Evolutionary conservation across 768 basidiomycete genomes (phyloP).

Genomic region (Cyathus striatus): DNA sequence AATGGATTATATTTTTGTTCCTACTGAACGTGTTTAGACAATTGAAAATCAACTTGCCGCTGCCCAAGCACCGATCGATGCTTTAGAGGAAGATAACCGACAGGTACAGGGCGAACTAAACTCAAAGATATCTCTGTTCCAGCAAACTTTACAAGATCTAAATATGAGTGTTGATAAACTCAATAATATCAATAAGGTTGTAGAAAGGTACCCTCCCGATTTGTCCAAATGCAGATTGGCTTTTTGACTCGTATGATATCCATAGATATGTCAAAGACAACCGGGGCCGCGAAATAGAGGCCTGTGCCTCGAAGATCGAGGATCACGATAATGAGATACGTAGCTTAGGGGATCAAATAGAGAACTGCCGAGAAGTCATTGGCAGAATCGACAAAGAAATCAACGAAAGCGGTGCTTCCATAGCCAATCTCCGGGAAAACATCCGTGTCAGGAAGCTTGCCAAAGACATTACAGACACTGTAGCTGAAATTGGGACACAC

Average conservation of each 20-base stretch:
- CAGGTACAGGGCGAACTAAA: slow-evolving; percentile 45
- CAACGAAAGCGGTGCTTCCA: slow-evolving; percentile 63
- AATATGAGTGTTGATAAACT: slow-evolving; percentile 62
- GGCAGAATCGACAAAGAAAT: slow-evolving; percentile 71
- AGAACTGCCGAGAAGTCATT: slow-evolving; percentile 36
- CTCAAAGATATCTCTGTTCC: slow-evolving; percentile 44
- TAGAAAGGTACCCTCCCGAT: slow-evolving; percentile 48
- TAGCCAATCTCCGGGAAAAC: slow-evolving; percentile 79
- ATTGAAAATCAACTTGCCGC: slow-evolving; percentile 56
- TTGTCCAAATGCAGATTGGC: background rate
- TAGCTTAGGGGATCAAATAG: slow-evolving; percentile 30
- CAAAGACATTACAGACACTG: slow-evolving; percentile 59
- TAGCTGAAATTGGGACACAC: slow-evolving; percentile 64
- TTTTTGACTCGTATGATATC: background rate
- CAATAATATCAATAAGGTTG: slow-evolving; percentile 48
- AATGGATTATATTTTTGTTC: slow-evolving; percentile 1
- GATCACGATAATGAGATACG: slow-evolving; percentile 31
- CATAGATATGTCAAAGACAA: slow-evolving; percentile 72
- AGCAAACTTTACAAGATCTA: slow-evolving; percentile 55
- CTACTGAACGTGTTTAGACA: slow-evolving; percentile 35
- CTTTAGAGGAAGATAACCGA: slow-evolving; percentile 52
- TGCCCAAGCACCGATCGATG: slow-evolving; percentile 60
- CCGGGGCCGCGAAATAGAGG: slow-evolving; percentile 52
- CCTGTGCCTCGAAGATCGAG: slow-evolving; percentile 52
- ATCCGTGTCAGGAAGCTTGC: slow-evolving; percentile 67